Evolutionary conservation across 2,329 filamentous ascomycete species (phyloP), one percentile per base, ranked within the genome.

Genomic region (Capronia epimyces): DNA sequence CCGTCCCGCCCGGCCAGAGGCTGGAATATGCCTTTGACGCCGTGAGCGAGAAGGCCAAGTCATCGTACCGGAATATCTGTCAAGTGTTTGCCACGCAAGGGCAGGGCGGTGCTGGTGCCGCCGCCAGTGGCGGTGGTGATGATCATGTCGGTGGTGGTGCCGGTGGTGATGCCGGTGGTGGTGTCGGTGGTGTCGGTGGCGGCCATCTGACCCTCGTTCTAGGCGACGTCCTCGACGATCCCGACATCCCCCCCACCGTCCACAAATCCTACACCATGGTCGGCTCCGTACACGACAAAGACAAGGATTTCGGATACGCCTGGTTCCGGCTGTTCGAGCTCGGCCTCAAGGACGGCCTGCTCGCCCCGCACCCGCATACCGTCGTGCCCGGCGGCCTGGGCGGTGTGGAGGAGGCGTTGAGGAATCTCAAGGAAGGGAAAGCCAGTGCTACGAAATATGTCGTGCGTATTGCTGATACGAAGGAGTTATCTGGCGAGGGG

Each of bases 381-480:
- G 69, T 79, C n/a, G 64, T 76, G 2, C 63, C 68, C 0, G 77
- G 78, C 2, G 81, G 80, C 0, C 58, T 84, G 45, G 69, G 63
- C 4, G 78, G 80, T 0, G 63, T 83, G 1, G 67, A 81, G 60
- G 65, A 62, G 32, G 81, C 68, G 0, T 60, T 86, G 64, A 64
- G 64, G 57, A 75, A 79, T 53, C 63, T 86, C 61, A 78, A 75
- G 63, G 72, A 70, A 20, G 82, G 82, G 0, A 80, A 78, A 64
- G 80, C 77, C 22, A 82, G 77, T 60, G 82, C 74, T 1, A 71
- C 78, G 0, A 86, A 86, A 66, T 85, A 83, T 68, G 76, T 86
- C 1, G 78, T 80, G 59, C 69, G 68, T 57, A 74, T 81, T 64
- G 70, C 57, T 7, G 75, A 79, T 31, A 78, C 75, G 16, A 18